These are phyloP conservation scores for Nothophytophthora sp. DNA, from an alignment of 352 stramenopile genomes.

Conservation along the genomic window DNA sequence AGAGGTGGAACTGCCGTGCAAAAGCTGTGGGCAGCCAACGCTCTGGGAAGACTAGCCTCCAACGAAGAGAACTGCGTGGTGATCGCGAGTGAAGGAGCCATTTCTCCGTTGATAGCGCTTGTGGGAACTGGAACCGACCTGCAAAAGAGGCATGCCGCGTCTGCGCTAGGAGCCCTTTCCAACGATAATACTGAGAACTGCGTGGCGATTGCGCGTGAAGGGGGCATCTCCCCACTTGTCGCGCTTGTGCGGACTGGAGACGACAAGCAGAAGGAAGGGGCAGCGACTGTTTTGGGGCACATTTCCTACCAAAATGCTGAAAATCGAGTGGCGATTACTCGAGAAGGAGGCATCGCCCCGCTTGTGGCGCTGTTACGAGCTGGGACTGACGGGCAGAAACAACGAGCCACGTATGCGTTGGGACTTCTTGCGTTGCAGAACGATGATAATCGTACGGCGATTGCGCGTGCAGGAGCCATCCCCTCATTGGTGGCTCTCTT, in stretches of 20 bases:
- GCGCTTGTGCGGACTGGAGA: neutral
- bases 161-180: neutral
- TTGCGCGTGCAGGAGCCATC: neutral
- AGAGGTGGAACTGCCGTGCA: neutral
- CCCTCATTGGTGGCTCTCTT: neutral
- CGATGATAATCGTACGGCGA: neutral
- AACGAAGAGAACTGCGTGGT: neutral
- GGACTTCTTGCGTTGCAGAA: neutral
- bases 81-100: neutral
- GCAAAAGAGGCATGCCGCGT: conserved; percentile 1
- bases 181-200: neutral
- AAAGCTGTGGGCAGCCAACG: neutral
- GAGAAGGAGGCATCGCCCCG: conserved; percentile 1
- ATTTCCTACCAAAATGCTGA: neutral
- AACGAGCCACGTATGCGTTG: neutral
- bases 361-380: neutral
- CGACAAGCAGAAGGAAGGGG: neutral
- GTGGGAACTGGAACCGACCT: too few species aligned
- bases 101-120: neutral
- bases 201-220: neutral
- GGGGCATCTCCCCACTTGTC: conserved; percentile 1
- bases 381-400: neutral
- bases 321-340: neutral
- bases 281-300: neutral
- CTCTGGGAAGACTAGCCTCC: neutral